phyloP scores from a whole-genome alignment of 106 monocot genomes.

The Alisma plantagoaquatica region DNA sequence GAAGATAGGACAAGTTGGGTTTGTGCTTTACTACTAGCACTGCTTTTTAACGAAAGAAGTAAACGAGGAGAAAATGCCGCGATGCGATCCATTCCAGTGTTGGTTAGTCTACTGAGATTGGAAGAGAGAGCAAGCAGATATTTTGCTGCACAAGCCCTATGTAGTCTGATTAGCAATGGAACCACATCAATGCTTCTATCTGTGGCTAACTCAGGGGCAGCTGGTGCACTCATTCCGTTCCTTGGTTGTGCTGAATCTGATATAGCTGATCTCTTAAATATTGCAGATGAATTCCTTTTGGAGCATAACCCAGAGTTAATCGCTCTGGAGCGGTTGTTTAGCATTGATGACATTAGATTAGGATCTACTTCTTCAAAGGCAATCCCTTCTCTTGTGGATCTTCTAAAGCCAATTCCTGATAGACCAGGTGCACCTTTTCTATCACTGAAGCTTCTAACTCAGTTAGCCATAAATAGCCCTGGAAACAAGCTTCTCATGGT shows the following conservation, averaged over 20 bases:
- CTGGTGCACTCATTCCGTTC: slow-evolving; percentile 68
- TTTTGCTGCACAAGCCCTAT: slow-evolving; percentile 92
- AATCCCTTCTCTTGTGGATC: slow-evolving; percentile 89
- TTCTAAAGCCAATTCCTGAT: slow-evolving; percentile 97
- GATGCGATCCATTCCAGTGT: slow-evolving; percentile 70
- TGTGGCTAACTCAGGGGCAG: slow-evolving; percentile 89
- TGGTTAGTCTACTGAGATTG: slow-evolving; percentile 70
- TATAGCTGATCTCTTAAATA: slow-evolving; percentile 61
- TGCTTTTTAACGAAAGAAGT: slow-evolving; percentile 76
- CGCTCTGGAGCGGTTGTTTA: slow-evolving; percentile 70
- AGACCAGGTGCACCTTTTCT: slow-evolving; percentile 93
- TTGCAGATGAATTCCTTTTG: slow-evolving; percentile 76
- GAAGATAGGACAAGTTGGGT: slow-evolving; percentile 36
- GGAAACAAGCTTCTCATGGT: slow-evolving; percentile 80
- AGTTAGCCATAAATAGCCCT: slow-evolving; percentile 67
- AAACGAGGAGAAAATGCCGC: slow-evolving; percentile 55
- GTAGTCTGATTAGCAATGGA: slow-evolving; percentile 77
- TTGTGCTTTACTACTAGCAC: slow-evolving; percentile 73
- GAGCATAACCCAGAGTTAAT: slow-evolving; percentile 65
- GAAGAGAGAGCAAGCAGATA: slow-evolving; percentile 74
- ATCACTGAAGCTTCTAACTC: slow-evolving; percentile 70
- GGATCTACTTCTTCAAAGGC: slow-evolving; percentile 76
- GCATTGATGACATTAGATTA: slow-evolving; percentile 85
- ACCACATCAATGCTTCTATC: slow-evolving; percentile 72
- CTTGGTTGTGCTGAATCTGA: slow-evolving; percentile 97